Conservation (phyloP, 2,329 filamentous ascomycete species). For the Westerdykella sp. region DNA sequence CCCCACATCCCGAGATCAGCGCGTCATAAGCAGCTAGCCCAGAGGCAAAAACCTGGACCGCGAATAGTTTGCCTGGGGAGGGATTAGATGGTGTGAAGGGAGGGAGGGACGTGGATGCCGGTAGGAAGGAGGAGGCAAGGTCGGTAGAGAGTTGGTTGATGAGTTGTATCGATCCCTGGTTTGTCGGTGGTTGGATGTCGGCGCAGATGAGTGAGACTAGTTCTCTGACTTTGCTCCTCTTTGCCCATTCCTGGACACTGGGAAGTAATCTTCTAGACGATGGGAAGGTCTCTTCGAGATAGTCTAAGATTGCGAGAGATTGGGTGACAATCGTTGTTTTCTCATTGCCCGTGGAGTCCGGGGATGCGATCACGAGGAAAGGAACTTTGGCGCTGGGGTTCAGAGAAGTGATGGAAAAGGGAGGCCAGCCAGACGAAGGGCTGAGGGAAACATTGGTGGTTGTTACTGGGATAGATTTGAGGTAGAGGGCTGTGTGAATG, state of each 20-base stretch:
- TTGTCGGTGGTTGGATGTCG: constrained; percentile 58
- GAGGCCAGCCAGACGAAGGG: too few species aligned
- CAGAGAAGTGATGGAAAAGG: constrained; percentile 45
- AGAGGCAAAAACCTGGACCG: too few species aligned
- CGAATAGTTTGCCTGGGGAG: too few species aligned
- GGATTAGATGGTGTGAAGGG: too few species aligned
- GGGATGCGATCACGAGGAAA: constrained; percentile 38
- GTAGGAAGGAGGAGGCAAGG: too few species aligned
- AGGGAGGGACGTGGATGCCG: too few species aligned
- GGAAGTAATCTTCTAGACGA: constrained; percentile 44
- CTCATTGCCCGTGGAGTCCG: constrained; percentile 8
- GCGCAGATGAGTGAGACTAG: constrained; percentile 50
- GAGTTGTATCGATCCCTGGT: constrained; percentile 17
- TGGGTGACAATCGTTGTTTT: constrained; percentile 38
- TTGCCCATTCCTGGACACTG: constrained; percentile 24
- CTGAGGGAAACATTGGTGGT: too few species aligned
- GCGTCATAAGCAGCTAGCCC: too few species aligned
- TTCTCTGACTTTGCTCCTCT: constrained; percentile 48
- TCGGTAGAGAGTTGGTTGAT: too few species aligned
- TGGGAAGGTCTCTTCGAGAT: constrained; percentile 52
- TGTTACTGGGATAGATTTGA: constrained; percentile 43
- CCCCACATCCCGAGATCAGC: constrained; percentile 12
- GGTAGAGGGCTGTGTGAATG: constrained; percentile 53
- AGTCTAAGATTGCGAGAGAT: constrained; percentile 57
- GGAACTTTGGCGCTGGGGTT: constrained; percentile 42